Base-by-base conservation (phyloP, 192 early-diverging fungal species). In the Podila epicladia region DNA sequence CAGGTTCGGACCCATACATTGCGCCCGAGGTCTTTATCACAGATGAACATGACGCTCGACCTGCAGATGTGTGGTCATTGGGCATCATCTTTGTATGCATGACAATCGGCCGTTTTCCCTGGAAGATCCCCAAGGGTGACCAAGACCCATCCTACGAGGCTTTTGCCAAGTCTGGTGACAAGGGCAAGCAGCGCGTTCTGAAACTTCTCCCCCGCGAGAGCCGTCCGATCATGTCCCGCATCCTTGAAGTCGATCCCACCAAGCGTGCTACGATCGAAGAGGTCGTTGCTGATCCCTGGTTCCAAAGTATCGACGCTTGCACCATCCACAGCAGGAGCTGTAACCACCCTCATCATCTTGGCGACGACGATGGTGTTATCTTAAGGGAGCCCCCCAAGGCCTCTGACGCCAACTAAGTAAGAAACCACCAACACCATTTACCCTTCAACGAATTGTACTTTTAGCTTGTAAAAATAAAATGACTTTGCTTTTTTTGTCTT, bases 1-100 rank as follows among this genome's bases (percentile, higher is more conserved):
- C 86, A 72, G 97, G 97, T 15, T 94, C 92, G 19, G 97, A 95
- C 37, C 97, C 97, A 24, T 98, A 97, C 74, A 98, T 98, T 85
- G 95, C 95, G 2, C 96, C 97, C n/a, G 97, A 97, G 82, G 88
- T 88, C 45, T 91, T 93, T 72, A 69, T 57, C n/a, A 83, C 86
- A 20, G 83, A 83, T 22, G 89, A 90, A 22, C 96, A 98, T 71
- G 94, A 95, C 74, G 89, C 92, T 5, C 89, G 94, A 64, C 69
- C 82, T 13, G 91, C 94, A 0, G 96, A 98, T 78, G 86, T 98
- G 22, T 98, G 96, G 96, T 91, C 92, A 9, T 82, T 90, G 29
- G 96, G 94, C 58, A 94, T 98, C 60, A 94, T 97, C 68, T 95
- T 91, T 82, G 90, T 92, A 71, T 91, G 91, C 63, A 88, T 93